Evolutionary conservation across 441 rosid species (phyloP).

Genomic region (Capsella rubella): DNA sequence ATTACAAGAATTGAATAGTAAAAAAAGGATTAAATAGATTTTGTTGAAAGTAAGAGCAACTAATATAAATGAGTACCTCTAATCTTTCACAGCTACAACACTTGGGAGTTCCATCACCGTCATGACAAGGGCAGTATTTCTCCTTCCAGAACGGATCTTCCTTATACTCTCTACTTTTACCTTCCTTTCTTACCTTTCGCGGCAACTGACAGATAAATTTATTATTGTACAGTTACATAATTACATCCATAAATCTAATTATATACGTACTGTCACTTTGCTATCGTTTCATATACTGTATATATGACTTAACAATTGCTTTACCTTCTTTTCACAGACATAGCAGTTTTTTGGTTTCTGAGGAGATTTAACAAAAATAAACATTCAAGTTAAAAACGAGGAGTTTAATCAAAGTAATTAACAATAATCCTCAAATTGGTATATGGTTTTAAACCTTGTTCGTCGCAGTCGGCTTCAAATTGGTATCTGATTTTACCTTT

Average conservation of each 20-base stretch:
- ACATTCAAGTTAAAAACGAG: not conserved
- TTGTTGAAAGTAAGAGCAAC: constrained; percentile 27
- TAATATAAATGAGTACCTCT: constrained; percentile 53
- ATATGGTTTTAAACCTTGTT: constrained; percentile 58
- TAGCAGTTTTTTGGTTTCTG: constrained; percentile 74
- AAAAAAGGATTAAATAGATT: not conserved
- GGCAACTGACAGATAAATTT: constrained; percentile 54
- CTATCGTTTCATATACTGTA: not conserved
- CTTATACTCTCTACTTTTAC: constrained; percentile 48
- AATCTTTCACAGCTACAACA: constrained; percentile 95
- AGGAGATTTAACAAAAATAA: constrained; percentile 7
- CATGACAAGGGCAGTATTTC: constrained; percentile 87
- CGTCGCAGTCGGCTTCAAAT: constrained; percentile 43
- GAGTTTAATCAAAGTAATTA: constrained; percentile 20
- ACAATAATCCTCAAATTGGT: not conserved
- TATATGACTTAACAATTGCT: not conserved
- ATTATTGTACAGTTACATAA: not conserved
- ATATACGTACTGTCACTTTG: not conserved
- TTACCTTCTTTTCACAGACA: constrained; percentile 61
- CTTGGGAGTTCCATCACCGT: constrained; percentile 76
- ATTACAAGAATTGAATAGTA: not conserved
- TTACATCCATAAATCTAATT: not conserved
- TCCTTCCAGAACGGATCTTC: constrained; percentile 82
- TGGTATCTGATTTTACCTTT: constrained; percentile 51
- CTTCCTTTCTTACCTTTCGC: not conserved